Base-by-base conservation (phyloP, 1,139 yeast species). In the Kodamaea sp. region DNA sequence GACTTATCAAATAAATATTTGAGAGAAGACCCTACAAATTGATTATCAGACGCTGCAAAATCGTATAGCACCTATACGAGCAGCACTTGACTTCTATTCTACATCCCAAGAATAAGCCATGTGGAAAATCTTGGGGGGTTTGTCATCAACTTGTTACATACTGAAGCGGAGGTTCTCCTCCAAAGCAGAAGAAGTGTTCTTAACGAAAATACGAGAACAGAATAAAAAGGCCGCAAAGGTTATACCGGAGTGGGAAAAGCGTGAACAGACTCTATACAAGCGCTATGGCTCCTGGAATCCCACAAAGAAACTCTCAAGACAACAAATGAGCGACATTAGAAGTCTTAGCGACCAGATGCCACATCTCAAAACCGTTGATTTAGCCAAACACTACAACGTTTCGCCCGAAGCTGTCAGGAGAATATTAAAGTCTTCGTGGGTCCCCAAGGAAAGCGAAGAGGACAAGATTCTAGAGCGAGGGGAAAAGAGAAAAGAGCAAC, bases 341-440 rank as follows among this genome's bases (percentile, higher is more conserved):
- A 56, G 67, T 8, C 52, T 89, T 27, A 81, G 78, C 44, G 60
- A 61, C 19, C 65, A 67, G 34, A 59, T 73, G 47, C 96, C 96
- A 0, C 70, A 75, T 19, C 47, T 86, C 38, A 74, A 73, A 7
- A 73, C 83, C 1, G 63, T 70, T 2, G 83, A 80, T 31, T 59
- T 90, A 12, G 83, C 92, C 0, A 66, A 71, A 23, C 73, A 75
- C 51, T 89, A 83, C 57, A 66, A 73, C 36, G 72, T 88, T 3
- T 83, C 95, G 1, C 94, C 95, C 0, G 95, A 89, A 47, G 87
- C 94, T 0, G 75, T 89, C 1, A 64, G 96, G 38, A 71, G 96
- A 42, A 87, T 90, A 8, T 57, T 90, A 42, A 80, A 76, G 51
- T 80, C 95, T 5, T 76, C 72, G 24, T 90, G 96, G 95, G 61